Percentiles rank a stretch among this genome's conserved stretches.
These are phyloP conservation scores for Lenwebbia sp. DNA, from an alignment of 345 rosid genomes.

Conservation along the genomic window DNA sequence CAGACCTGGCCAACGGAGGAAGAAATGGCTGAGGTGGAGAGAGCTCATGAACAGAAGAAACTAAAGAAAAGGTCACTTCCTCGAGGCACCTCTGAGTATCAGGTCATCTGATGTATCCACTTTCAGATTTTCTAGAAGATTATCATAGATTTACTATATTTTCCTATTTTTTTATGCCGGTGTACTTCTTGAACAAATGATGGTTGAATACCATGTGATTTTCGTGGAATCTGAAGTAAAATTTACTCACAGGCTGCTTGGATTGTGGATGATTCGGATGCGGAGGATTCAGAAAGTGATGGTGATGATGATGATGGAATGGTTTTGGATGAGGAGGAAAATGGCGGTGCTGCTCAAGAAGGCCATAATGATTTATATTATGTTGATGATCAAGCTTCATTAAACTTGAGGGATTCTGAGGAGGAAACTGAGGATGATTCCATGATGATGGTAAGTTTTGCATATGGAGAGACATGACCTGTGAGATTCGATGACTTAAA, in stretches of 20 bases:
- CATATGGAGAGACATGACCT: background rate
- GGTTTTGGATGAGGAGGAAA: constrained; percentile 63
- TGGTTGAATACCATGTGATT: background rate
- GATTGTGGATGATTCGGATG: constrained; percentile 75
- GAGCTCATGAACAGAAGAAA: constrained; percentile 40
- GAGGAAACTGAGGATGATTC: constrained; percentile 78
- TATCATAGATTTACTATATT: background rate
- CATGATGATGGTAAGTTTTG: constrained; percentile 56
- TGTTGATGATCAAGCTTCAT: constrained; percentile 58
- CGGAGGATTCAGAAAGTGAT: constrained; percentile 37
- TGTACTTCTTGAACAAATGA: background rate
- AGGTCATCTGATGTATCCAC: constrained; percentile 28
- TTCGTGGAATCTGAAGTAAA: background rate
- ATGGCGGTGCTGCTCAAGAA: constrained; percentile 22
- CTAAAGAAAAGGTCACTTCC: constrained; percentile 59
- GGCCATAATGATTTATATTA: constrained; percentile 19
- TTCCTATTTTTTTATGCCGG: background rate
- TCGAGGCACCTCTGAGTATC: constrained; percentile 90
- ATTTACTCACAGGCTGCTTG: constrained; percentile 72
- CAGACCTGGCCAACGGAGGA: constrained; percentile 98
- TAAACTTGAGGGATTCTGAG: constrained; percentile 50
- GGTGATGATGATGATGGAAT: constrained; percentile 52
- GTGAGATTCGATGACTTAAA: background rate
- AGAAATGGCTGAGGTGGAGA: constrained; percentile 85
- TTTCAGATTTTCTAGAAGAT: background rate